These are phyloP conservation scores for Lachancea quebecensis DNA, from an alignment of 805 yeast genomes.

Conservation along the genomic window DNA sequence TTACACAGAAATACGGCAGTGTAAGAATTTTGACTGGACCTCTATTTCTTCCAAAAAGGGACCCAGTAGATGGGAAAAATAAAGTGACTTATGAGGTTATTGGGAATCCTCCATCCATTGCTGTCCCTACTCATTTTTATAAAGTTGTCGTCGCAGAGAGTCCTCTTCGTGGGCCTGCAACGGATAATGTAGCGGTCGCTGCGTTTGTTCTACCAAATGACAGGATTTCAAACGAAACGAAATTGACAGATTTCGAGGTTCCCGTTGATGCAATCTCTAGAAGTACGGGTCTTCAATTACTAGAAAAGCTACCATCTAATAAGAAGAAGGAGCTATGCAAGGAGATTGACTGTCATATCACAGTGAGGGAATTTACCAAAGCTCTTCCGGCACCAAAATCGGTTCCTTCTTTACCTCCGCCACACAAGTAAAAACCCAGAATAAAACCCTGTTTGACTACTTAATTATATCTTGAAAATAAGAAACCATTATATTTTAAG, in stretches of 20 bases:
- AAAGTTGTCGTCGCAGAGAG: slow-evolving; percentile 82
- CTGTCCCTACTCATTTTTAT: slow-evolving; percentile 97
- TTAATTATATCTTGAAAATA: too few relatives aligned
- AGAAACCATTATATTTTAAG: not conserved
- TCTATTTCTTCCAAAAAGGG: slow-evolving; percentile 70
- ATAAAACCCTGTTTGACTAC: too few relatives aligned
- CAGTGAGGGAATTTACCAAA: slow-evolving; percentile 71
- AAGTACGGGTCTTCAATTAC: slow-evolving; percentile 75
- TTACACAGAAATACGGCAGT: slow-evolving; percentile 61
- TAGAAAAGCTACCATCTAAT: slow-evolving; percentile 56
- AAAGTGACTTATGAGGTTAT: slow-evolving; percentile 84
- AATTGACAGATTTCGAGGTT: slow-evolving; percentile 70
- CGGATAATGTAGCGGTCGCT: slow-evolving; percentile 55
- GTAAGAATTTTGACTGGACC: slow-evolving; percentile 94
- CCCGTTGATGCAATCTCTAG: slow-evolving; percentile 87
- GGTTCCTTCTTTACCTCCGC: slow-evolving; percentile 5
- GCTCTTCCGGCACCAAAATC: slow-evolving; percentile 4
- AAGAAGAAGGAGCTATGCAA: slow-evolving; percentile 62
- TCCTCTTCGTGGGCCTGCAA: slow-evolving; percentile 33
- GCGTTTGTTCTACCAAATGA: slow-evolving; percentile 93
- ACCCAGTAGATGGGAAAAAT: slow-evolving; percentile 72
- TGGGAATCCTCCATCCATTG: slow-evolving; percentile 93
- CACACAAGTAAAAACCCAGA: not conserved
- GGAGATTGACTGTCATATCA: slow-evolving; percentile 72
- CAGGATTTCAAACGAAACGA: slow-evolving; percentile 61